Conservation (phyloP, 192 early-diverging fungal species). For the Geosiphon pyriformis region DNA sequence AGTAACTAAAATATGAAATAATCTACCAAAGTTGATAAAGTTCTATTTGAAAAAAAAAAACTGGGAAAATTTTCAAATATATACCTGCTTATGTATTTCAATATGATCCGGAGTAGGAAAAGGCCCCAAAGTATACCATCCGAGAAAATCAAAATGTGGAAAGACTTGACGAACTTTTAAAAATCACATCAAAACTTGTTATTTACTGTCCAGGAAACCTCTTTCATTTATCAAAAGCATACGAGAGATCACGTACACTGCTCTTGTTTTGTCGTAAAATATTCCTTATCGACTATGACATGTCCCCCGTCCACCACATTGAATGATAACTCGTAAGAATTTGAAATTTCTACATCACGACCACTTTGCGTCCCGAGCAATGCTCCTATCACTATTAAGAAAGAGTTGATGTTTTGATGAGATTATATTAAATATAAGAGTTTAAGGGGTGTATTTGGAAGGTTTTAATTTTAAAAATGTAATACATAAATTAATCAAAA, state of each 20-base stretch:
- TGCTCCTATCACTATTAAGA: conserved; percentile 61
- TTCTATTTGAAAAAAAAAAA: background rate
- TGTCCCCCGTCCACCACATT: conserved; percentile 32
- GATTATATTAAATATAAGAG: no score
- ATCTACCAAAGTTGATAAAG: conserved; percentile 5
- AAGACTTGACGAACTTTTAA: conserved; percentile 74
- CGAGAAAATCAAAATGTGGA: conserved; percentile 73
- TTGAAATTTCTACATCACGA: conserved; percentile 78
- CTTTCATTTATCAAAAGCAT: no score
- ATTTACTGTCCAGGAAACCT: no score
- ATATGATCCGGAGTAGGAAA: conserved; percentile 58
- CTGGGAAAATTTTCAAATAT: background rate
- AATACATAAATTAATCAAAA: no score
- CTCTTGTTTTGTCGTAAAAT: conserved; percentile 68
- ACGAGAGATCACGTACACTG: conserved; percentile 61
- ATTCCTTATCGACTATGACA: conserved; percentile 53
- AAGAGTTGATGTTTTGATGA: no score
- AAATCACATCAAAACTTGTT: background rate
- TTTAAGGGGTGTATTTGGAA: no score
- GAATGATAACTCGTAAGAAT: conserved; percentile 74
- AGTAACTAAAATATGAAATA: conserved; percentile 47
- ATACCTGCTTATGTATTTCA: conserved; percentile 70
- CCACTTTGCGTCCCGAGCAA: conserved; percentile 70
- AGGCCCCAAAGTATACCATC: conserved; percentile 76
- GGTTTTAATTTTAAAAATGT: no score